Evolutionary conservation across 2,329 filamentous ascomycete species (phyloP), one percentile per base, ranked within the genome.

Genomic region (Colletotrichum kahawae): DNA sequence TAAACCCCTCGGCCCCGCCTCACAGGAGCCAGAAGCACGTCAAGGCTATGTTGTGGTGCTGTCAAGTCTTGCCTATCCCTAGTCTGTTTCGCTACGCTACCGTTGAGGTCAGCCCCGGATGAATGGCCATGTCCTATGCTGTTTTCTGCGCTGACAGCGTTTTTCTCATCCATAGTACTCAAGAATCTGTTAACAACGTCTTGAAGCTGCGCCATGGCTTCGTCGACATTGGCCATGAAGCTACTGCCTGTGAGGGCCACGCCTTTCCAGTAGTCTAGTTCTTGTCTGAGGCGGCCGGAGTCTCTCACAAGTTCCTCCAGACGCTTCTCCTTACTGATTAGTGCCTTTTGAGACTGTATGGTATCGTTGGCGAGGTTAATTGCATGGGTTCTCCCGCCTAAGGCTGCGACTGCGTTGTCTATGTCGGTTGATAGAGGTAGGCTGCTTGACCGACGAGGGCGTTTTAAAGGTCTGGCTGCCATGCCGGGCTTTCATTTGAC

Each of bases 311-410:
- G 57, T 24, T 63, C 69, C 87, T 84, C 67, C 85, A 89, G 64
- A 88, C 84, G 48, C 94, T 94, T 10, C 12, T 64, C 31, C n/a
- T 62, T 63, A 29, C 38, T 70, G 14, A 70, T n/a, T 10, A 9
- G 29, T 31, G 29, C 29, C 7, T 31, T 31, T 31, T 31, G 29
- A 31, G 29, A 31, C 29, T 31, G 16, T 54, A 70, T 70, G 16
- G 67, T 51, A 10, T 5, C n/a, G 14, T 70, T 18, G 29, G 29
- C 16, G 10, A 70, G 38, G 67, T 70, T 21, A 21, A 54, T 33
- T 63, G 31, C 21, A 12, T 70, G 16, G 36, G 67, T 63, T 63
- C 3, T 38, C 33, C 43, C 21, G 21, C 67, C 31, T 8, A 70
- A 10, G 31, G 36, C 38, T 10, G 38, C 43, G 13, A 70, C 31